These are phyloP conservation scores for Tylopilus plumbeoviolaceoides DNA, from an alignment of 768 basidiomycete genomes.

Conservation along the genomic window DNA sequence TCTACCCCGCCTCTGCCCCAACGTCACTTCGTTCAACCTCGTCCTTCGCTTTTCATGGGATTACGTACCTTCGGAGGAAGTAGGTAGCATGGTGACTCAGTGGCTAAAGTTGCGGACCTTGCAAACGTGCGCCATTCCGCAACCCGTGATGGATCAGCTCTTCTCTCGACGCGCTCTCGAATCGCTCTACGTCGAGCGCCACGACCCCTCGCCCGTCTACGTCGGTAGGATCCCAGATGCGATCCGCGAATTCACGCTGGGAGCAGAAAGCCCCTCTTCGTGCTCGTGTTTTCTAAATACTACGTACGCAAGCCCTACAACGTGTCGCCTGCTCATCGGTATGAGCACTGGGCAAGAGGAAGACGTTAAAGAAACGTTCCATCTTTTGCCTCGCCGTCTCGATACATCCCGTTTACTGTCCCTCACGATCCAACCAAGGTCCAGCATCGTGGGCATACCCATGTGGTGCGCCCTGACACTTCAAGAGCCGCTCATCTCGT, in stretches of 20 bases:
- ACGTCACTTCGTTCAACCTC: conserved; percentile 17
- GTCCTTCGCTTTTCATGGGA: conserved; percentile 6
- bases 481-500: not conserved
- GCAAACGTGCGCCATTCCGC: conserved; percentile 10
- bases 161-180: not conserved
- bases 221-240: conserved; percentile 9
- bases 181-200: conserved; percentile 12
- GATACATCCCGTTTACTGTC: conserved; percentile 4
- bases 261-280: not conserved
- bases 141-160: conserved; percentile 13
- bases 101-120: conserved; percentile 3
- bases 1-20: conserved; percentile 17
- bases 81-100: conserved; percentile 14
- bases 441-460: not conserved
- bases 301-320: conserved; percentile 10
- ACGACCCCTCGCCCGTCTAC: conserved; percentile 6
- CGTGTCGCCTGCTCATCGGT: conserved; percentile 5
- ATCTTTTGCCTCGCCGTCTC: conserved; percentile 10
- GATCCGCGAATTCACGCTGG: conserved; percentile 12
- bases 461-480: conserved; percentile 3
- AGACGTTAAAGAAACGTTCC: conserved; percentile 3
- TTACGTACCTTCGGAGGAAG: conserved; percentile 3
- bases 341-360: conserved; percentile 3
- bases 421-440: conserved; percentile 5
- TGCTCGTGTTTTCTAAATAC: conserved; percentile 11